Percentiles rank a stretch among this genome's conserved stretches.
These are phyloP conservation scores for Trichoderma sp. DNA, from an alignment of 2,329 filamentous ascomycete species.

Conservation along the genomic window DNA sequence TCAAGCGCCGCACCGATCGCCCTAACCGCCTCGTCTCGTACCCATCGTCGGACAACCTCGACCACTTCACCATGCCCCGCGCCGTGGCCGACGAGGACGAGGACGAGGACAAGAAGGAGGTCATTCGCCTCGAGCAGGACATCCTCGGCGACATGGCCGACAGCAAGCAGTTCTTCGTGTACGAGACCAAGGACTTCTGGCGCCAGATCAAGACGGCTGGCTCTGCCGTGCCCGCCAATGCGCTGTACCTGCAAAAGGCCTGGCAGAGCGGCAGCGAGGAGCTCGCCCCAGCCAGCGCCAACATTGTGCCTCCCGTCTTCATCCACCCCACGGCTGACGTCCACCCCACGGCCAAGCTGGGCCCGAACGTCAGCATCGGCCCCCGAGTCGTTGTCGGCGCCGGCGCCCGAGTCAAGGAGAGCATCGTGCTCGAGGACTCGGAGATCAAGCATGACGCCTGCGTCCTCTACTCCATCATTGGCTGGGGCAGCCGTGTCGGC, in stretches of 20 bases:
- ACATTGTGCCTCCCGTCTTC: constrained; percentile 88
- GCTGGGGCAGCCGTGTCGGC: constrained; percentile 92
- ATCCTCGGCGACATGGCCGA: constrained; percentile 94
- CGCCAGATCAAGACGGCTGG: constrained; percentile 99
- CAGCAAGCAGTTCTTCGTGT: constrained; percentile 96
- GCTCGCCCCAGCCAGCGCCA: constrained; percentile 76
- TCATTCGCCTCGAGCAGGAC: constrained; percentile 94
- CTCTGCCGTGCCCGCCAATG: constrained; percentile 93
- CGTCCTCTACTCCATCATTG: constrained; percentile 92
- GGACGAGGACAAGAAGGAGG: constrained; percentile 66
- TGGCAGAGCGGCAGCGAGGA: constrained; percentile 76
- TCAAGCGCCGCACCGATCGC: constrained; percentile 90
- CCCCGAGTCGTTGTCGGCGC: constrained; percentile 82
- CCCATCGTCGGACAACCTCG: constrained; percentile 90
- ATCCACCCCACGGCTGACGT: constrained; percentile 90
- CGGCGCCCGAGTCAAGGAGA: constrained; percentile 89
- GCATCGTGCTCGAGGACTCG: constrained; percentile 89
- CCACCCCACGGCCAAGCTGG: constrained; percentile 92
- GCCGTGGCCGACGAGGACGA: constrained; percentile 39
- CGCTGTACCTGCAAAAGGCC: constrained; percentile 92
- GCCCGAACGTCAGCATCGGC: constrained; percentile 93
- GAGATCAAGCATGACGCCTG: constrained; percentile 98
- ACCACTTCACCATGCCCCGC: constrained; percentile 54
- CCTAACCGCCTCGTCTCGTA: constrained; percentile 84
- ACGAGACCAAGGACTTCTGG: constrained; percentile 99